Conservation (phyloP, 2,329 filamentous ascomycete species). For the Hypomyces perniciosus region DNA sequence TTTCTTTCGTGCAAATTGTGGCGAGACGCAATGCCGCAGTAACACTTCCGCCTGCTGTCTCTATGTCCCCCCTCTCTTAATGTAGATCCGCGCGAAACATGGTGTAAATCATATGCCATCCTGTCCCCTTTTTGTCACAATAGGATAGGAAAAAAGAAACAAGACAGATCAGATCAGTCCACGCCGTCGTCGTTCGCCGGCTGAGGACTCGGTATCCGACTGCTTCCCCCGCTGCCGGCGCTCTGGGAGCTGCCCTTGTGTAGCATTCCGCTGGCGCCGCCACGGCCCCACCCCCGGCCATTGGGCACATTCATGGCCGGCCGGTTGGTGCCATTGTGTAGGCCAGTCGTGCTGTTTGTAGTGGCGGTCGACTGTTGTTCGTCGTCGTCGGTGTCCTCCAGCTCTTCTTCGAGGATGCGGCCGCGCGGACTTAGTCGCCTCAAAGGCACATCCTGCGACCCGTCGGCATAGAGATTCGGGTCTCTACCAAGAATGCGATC, state of each 20-base stretch:
- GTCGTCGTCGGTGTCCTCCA: slow-evolving; percentile 35
- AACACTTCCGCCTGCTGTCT: too few relatives aligned
- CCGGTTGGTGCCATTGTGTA: slow-evolving; percentile 30
- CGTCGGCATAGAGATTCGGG: slow-evolving; percentile 49
- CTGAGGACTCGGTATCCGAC: slow-evolving; percentile 17
- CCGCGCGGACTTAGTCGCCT: slow-evolving; percentile 42
- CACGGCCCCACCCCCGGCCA: slow-evolving; percentile 31
- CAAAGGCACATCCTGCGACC: slow-evolving; percentile 39
- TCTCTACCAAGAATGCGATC: slow-evolving; percentile 54
- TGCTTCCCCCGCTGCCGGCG: slow-evolving; percentile 8
- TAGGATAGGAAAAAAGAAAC: not conserved
- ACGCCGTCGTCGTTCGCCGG: slow-evolving; percentile 27
- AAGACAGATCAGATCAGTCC: slow-evolving; percentile 20
- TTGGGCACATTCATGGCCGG: slow-evolving; percentile 39
- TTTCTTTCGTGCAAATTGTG: too few relatives aligned
- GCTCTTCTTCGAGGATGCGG: slow-evolving; percentile 37
- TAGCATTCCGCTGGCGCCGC: slow-evolving; percentile 39
- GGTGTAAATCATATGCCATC: too few relatives aligned
- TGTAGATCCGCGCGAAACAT: too few relatives aligned
- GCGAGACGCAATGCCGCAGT: too few relatives aligned
- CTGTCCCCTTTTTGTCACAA: too few relatives aligned
- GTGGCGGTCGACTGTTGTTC: slow-evolving; percentile 25
- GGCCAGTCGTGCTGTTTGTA: slow-evolving; percentile 27
- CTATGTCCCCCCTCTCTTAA: too few relatives aligned
- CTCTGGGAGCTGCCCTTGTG: slow-evolving; percentile 29